A percentile compares a stretch with the other conserved stretches of the same genome.
These are phyloP conservation scores for Monosiga brevicollis DNA, from an alignment of 78 protist species.

Conservation along the genomic window DNA sequence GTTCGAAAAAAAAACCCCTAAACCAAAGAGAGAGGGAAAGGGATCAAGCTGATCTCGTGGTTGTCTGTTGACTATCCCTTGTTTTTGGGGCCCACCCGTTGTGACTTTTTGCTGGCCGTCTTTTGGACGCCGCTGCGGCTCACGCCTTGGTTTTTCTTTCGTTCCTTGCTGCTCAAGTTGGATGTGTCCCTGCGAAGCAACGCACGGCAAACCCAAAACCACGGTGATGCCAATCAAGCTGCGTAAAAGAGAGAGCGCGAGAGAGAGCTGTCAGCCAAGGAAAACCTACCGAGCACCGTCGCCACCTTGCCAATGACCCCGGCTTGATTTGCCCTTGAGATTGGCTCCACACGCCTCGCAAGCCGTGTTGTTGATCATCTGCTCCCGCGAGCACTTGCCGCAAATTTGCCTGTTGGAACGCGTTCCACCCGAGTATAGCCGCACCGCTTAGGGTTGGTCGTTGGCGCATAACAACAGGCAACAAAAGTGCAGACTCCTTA, in stretches of 20 bases:
- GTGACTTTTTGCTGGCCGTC: background rate
- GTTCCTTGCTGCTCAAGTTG: background rate
- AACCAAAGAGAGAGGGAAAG: too few relatives aligned
- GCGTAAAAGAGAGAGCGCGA: background rate
- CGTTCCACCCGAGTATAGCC: too few relatives aligned
- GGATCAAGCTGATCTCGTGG: too few relatives aligned
- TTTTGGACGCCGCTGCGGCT: background rate
- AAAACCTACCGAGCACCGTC: too few relatives aligned
- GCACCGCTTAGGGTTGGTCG: too few relatives aligned
- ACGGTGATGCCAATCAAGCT: background rate
- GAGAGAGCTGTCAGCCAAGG: background rate
- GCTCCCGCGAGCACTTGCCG: background rate
- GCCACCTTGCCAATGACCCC: too few relatives aligned
- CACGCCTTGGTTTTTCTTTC: background rate
- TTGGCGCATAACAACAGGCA: too few relatives aligned
- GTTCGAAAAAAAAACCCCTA: too few relatives aligned
- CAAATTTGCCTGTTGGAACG: too few relatives aligned
- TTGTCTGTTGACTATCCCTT: background rate
- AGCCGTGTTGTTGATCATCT: background rate
- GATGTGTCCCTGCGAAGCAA: background rate
- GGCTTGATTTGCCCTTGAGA: too few relatives aligned
- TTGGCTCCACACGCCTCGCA: background rate
- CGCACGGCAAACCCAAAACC: background rate
- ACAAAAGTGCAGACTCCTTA: background rate
- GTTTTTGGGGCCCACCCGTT: background rate